These are phyloP conservation scores for Malassezia globosa DNA, from an alignment of 1,284 basidiomycete genomes.

Conservation along the genomic window DNA sequence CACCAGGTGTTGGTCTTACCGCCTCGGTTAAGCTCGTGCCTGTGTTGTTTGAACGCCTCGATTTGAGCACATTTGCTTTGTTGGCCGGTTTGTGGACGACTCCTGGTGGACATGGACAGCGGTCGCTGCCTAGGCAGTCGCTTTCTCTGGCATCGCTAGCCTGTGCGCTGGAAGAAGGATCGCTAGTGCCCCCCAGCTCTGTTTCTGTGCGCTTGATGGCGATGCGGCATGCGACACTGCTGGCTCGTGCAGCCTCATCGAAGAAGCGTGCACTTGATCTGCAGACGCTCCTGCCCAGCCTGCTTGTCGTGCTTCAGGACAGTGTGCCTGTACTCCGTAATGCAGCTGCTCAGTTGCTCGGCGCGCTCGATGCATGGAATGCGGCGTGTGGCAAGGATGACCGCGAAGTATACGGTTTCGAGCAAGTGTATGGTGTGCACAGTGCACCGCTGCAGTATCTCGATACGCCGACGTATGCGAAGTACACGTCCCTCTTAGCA, in stretches of 20 bases:
- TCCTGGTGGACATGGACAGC: not conserved
- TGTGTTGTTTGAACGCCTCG: conserved; percentile 9
- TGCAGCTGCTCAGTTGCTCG: conserved; percentile 57
- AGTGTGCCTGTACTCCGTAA: conserved; percentile 58
- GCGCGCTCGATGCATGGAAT: conserved; percentile 49
- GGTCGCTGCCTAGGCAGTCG: not conserved
- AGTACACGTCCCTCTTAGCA: conserved; percentile 57
- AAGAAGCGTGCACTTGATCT: conserved; percentile 9
- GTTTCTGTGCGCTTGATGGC: conserved; percentile 70
- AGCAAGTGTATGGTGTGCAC: conserved; percentile 64
- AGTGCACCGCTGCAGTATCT: conserved; percentile 62
- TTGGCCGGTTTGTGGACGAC: conserved; percentile 12
- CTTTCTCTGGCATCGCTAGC: conserved; percentile 5
- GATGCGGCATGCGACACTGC: conserved; percentile 5
- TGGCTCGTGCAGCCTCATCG: conserved; percentile 1
- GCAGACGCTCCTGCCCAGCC: conserved; percentile 53
- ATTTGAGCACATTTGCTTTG: conserved; percentile 1
- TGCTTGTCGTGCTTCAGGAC: conserved; percentile 33
- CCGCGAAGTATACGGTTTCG: conserved; percentile 64
- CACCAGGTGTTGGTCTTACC: not conserved
- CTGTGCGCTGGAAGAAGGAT: conserved; percentile 21
- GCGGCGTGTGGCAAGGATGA: conserved; percentile 37
- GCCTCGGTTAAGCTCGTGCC: conserved; percentile 7
- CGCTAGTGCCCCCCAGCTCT: conserved; percentile 62
- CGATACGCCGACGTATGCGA: conserved; percentile 60